These are phyloP conservation scores for Xylaria sp. DNA, from an alignment of 2,329 filamentous ascomycete genomes.

Conservation along the genomic window DNA sequence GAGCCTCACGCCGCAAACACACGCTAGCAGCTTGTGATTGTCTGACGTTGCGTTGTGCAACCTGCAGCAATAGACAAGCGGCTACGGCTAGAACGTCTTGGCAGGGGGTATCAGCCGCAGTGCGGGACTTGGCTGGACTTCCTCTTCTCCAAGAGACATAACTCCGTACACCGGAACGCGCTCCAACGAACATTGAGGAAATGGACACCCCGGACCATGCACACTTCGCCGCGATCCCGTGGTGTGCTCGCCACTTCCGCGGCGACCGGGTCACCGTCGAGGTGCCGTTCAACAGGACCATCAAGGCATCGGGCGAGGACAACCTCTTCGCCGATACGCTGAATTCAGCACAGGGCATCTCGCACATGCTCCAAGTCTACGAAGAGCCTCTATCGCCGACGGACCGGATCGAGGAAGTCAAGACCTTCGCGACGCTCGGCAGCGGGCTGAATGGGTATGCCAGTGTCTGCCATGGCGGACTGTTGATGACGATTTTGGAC, in stretches of 20 bases:
- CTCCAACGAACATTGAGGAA: not conserved
- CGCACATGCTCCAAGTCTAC: constrained; percentile 51
- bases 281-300: constrained; percentile 38
- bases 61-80: constrained; percentile 28
- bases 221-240: constrained; percentile 48
- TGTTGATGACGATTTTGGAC: constrained; percentile 63
- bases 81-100: too few species aligned
- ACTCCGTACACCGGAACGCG: too few species aligned
- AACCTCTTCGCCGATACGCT: constrained; percentile 59
- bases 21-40: constrained; percentile 32
- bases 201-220: constrained; percentile 25
- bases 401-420: constrained; percentile 40
- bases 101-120: too few species aligned
- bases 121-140: too few species aligned
- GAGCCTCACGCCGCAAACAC: constrained; percentile 37
- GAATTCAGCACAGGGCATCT: constrained; percentile 55
- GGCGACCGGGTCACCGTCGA: constrained; percentile 39
- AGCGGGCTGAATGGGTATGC: constrained; percentile 59
- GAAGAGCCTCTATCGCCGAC: constrained; percentile 37
- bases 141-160: too few species aligned
- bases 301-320: constrained; percentile 53
- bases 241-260: constrained; percentile 53
- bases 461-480: constrained; percentile 61
- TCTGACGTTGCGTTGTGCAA: constrained; percentile 35
- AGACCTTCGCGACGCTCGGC: constrained; percentile 50